phyloP scores from a whole-genome alignment of 1,284 basidiomycete genomes.

The Bjerkandera adusta region DNA sequence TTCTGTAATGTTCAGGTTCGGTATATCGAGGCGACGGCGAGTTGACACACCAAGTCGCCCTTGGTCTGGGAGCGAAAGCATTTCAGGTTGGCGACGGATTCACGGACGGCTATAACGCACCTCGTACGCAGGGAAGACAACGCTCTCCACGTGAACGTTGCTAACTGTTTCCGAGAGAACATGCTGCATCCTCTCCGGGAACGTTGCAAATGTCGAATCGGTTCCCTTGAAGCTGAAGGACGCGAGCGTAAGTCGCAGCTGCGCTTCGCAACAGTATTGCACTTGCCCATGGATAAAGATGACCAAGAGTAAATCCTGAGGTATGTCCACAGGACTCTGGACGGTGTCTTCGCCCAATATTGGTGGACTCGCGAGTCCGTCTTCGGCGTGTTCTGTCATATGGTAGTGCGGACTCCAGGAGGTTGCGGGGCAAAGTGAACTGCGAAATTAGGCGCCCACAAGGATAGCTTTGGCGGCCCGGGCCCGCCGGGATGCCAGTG shows the following conservation, averaged over 20 bases:
- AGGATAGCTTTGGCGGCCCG: too few species aligned
- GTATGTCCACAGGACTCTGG: too few species aligned
- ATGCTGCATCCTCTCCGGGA: slow-evolving; percentile 77
- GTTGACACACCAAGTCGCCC: slow-evolving; percentile 72
- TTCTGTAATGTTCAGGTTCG: slow-evolving; percentile 43
- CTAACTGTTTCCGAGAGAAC: slow-evolving; percentile 61
- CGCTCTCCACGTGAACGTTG: slow-evolving; percentile 61
- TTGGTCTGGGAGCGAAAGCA: slow-evolving; percentile 55
- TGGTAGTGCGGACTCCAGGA: too few species aligned
- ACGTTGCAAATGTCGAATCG: slow-evolving; percentile 74
- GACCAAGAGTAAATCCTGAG: slow-evolving; percentile 39
- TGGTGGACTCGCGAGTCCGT: too few species aligned
- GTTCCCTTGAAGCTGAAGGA: slow-evolving; percentile 64
- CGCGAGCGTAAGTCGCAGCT: slow-evolving; percentile 5
- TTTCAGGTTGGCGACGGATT: neutral
- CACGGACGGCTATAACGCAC: too few species aligned
- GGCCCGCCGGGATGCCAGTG: too few species aligned
- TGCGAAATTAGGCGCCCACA: too few species aligned
- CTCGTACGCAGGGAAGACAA: slow-evolving; percentile 90
- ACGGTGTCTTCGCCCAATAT: too few species aligned
- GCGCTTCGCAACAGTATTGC: neutral
- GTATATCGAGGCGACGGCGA: neutral
- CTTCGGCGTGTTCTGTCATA: too few species aligned
- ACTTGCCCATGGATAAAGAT: slow-evolving; percentile 56
- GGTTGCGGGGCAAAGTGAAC: too few species aligned